phyloP scores from a whole-genome alignment of 2,329 filamentous ascomycete genomes.

The Sphaerostilbella broomeana region DNA sequence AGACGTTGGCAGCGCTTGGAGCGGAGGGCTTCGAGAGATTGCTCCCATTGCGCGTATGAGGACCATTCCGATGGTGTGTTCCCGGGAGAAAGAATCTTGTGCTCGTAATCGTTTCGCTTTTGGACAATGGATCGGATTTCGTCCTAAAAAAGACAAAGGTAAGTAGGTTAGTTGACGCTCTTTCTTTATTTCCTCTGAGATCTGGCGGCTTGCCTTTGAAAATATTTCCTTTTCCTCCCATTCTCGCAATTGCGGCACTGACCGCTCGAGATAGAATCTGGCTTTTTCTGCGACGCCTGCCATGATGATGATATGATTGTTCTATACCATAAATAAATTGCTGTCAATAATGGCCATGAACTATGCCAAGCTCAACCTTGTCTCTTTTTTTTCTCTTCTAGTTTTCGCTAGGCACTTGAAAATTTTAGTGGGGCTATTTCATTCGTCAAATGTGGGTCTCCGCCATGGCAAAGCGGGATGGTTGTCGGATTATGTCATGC shows the following conservation, averaged over 20 bases:
- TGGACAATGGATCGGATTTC: constrained; percentile 85
- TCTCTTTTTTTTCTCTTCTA: no score
- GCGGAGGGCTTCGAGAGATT: constrained; percentile 65
- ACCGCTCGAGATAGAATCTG: constrained; percentile 87
- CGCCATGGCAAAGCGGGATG: no score
- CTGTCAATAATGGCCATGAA: no score
- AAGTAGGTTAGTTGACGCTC: neutral
- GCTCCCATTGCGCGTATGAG: constrained; percentile 70
- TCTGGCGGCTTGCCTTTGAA: constrained; percentile 50
- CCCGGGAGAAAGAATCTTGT: constrained; percentile 78
- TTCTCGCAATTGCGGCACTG: constrained; percentile 85
- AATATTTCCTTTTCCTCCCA: constrained; percentile 92
- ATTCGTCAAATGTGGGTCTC: no score
- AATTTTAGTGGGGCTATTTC: no score
- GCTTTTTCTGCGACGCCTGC: constrained; percentile 86
- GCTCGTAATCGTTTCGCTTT: constrained; percentile 90
- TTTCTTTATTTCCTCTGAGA: neutral
- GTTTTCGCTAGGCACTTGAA: no score
- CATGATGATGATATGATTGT: no score
- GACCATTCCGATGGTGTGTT: constrained; percentile 72
- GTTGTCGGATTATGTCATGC: no score
- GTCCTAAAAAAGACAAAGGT: constrained; percentile 45
- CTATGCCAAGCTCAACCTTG: no score
- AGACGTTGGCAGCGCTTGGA: constrained; percentile 77
- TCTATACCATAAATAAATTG: no score